A percentile compares a stretch with the other conserved stretches of the same genome.
Evolutionary conservation across 179 eudicot genomes (phyloP).

Genomic region (Corrigiola litoralis): DNA sequence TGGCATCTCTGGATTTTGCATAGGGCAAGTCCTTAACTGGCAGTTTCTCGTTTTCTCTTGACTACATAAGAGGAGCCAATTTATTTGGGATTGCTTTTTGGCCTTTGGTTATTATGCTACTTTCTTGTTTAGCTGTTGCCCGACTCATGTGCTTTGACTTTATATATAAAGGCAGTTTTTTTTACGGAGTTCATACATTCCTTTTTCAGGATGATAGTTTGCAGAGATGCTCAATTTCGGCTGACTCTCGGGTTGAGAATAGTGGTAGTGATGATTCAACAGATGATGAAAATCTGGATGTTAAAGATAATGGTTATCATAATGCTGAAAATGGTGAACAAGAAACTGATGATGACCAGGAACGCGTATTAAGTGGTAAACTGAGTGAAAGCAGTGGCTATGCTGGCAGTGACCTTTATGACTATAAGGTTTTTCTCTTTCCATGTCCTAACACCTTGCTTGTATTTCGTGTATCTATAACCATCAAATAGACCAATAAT

Average conservation of each 20-base stretch:
- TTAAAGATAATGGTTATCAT: slow-evolving; percentile 69
- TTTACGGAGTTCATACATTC: neutral
- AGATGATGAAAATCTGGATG: slow-evolving; percentile 62
- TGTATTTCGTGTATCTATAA: neutral
- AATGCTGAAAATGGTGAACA: slow-evolving; percentile 75
- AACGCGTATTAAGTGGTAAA: slow-evolving; percentile 85
- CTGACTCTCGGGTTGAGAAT: slow-evolving; percentile 74
- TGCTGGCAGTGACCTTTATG: slow-evolving; percentile 88
- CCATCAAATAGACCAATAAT: no score
- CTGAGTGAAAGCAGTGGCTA: slow-evolving; percentile 92
- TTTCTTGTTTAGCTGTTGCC: neutral
- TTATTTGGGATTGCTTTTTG: neutral
- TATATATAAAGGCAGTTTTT: slow-evolving; percentile 3
- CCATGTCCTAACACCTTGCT: neutral
- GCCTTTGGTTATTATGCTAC: neutral
- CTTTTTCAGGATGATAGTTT: slow-evolving; percentile 72
- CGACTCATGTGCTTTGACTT: neutral
- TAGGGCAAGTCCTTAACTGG: neutral
- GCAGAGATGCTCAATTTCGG: slow-evolving; percentile 92
- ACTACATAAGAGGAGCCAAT: neutral
- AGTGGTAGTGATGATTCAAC: slow-evolving; percentile 85
- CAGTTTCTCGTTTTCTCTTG: neutral
- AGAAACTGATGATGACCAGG: slow-evolving; percentile 73
- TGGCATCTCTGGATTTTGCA: neutral
- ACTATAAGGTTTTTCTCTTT: slow-evolving; percentile 64